Base-by-base conservation (phyloP, 140 eudicot species). In the Erigeron philadelphicus region DNA sequence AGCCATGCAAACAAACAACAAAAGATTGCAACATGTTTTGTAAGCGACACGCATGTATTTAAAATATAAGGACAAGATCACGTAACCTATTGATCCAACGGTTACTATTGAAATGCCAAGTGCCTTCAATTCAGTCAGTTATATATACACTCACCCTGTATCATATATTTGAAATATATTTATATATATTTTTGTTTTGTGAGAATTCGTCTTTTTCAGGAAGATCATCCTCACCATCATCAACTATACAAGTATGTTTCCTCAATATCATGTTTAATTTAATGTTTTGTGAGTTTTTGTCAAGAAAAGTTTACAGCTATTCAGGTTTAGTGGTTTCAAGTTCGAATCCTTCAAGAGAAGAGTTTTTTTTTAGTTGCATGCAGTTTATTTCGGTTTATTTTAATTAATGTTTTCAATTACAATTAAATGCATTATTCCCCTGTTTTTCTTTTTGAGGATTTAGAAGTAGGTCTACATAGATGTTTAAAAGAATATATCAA, bases 241-340 rank as follows among this genome's bases (percentile, higher is more conserved):
- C 70, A 59, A 58, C 70, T 75, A 17, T n/a, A 68, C 7, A 1
- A 70, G 80, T 75, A 75, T 68, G 75, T 52, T 17, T 31, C 69
- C 48, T 75, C 1, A 60, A 6, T 49, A 57, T 64, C 21, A 72
- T 12, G 63, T 61, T 4, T 31, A 31, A 31, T 31, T 31, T 31
- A 31, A 31, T 31, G 38, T 31, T 31, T 31, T 31, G 38, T 31
- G 5, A 31, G 38, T 31, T 31, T 31, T 31, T 31, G 5, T 31
- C 38, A 31, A 2, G 38, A 31, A 31, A 31, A 31, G 3, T 31
- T 31, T 31, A 31, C 38, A 31, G 0, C 38, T 31, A 4, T 31
- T 31, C 5, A 31, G 0, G 38, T 31, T 21, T 44, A 44, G 48
- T 44, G 48, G 7, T 44, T 44, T 23, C 16, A 8, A 10, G 3